Conservation (phyloP, 2,329 filamentous ascomycete species). For the Alternaria consortialis region DNA sequence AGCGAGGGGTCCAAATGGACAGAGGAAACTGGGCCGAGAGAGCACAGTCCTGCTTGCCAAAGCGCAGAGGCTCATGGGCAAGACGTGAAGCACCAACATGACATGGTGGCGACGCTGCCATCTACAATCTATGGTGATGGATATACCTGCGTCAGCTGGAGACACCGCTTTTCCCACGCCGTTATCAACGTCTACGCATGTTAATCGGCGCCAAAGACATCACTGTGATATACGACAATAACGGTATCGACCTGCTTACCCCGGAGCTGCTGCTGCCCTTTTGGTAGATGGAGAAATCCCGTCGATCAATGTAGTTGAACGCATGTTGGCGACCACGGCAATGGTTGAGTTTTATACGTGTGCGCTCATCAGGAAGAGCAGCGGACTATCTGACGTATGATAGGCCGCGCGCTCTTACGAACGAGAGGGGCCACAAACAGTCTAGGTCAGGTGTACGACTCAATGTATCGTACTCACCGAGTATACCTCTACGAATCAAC, state of each 20-base stretch:
- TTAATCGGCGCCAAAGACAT: slow-evolving; percentile 1
- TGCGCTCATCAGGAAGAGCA: background rate
- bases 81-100: slow-evolving; percentile 26
- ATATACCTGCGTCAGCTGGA: background rate
- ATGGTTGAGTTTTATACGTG: background rate
- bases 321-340: background rate
- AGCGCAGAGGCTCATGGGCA: slow-evolving; percentile 73
- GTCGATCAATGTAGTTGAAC: background rate
- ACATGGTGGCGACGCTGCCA: background rate
- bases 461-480: background rate
- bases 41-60: slow-evolving; percentile 79
- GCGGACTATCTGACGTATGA: background rate
- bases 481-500: background rate
- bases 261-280: background rate
- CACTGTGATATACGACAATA: background rate
- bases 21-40: slow-evolving; percentile 82
- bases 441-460: background rate
- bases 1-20: slow-evolving; percentile 71
- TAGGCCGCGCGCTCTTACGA: background rate
- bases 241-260: background rate
- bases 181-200: background rate
- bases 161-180: background rate
- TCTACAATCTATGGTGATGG: background rate
- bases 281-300: background rate
- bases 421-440: background rate